Percentiles rank a stretch among this genome's conserved stretches.
Conservation (phyloP, 2,329 filamentous ascomycete species). For the Aspergillus phoenicis region DNA sequence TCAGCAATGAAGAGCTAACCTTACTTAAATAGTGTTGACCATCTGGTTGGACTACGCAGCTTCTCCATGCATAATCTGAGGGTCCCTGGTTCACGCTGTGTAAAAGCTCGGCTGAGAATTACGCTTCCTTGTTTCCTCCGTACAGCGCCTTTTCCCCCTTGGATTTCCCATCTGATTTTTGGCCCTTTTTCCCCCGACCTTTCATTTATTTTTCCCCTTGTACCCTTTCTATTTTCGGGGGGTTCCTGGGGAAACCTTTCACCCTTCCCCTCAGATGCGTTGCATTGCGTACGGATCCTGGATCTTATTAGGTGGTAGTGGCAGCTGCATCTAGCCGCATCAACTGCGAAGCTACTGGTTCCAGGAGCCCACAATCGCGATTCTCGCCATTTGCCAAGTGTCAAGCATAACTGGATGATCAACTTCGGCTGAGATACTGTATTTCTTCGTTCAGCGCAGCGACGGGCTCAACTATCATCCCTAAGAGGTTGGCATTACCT, state of each 20-base stretch:
- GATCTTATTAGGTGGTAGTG: conserved; percentile 24
- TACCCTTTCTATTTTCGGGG: conserved; percentile 4
- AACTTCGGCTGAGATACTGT: neutral
- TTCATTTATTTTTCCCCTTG: neutral
- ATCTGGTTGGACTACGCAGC: conserved; percentile 24
- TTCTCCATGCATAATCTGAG: conserved; percentile 21
- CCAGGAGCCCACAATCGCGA: conserved; percentile 17
- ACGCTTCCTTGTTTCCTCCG: conserved; percentile 14
- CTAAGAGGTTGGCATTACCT: conserved; percentile 3
- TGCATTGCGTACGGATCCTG: conserved; percentile 23
- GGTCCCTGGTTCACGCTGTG: conserved; percentile 17
- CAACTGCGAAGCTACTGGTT: conserved; percentile 23
- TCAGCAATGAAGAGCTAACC: conserved; percentile 25
- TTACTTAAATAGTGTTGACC: conserved; percentile 25
- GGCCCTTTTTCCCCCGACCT: neutral
- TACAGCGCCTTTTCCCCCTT: conserved; percentile 1
- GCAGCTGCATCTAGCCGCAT: conserved; percentile 28
- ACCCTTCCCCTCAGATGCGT: conserved; percentile 15
- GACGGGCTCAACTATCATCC: conserved; percentile 5
- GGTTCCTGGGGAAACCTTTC: neutral
- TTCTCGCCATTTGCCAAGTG: conserved; percentile 4
- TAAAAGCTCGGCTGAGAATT: conserved; percentile 23
- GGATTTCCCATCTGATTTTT: neutral
- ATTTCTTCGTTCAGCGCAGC: conserved; percentile 2
- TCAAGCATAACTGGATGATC: neutral